Percentiles rank a stretch among this genome's conserved stretches.
phyloP scores from a whole-genome alignment of 2,329 filamentous ascomycete genomes.

The Beauveria pseudobassiana region DNA sequence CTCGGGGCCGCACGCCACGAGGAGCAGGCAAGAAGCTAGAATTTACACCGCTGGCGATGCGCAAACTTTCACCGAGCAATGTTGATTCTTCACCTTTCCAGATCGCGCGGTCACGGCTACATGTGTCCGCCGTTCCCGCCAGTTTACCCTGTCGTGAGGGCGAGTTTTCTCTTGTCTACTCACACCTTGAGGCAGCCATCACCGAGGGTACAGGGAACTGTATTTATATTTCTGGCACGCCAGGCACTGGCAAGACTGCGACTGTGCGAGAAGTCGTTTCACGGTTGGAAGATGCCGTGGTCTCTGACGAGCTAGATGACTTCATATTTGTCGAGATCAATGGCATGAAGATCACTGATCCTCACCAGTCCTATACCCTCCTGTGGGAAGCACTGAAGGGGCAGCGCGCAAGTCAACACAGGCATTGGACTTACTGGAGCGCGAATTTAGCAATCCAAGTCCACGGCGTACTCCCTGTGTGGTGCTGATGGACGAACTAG shows the following conservation, averaged over 20 bases:
- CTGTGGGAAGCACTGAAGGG: slow-evolving; percentile 95
- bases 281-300: slow-evolving; percentile 79
- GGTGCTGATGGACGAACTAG: slow-evolving; percentile 95
- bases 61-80: slow-evolving; percentile 68
- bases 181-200: slow-evolving; percentile 89
- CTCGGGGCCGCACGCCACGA: slow-evolving; percentile 22
- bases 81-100: slow-evolving; percentile 83
- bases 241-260: slow-evolving; percentile 94
- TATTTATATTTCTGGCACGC: slow-evolving; percentile 98
- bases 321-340: slow-evolving; percentile 99
- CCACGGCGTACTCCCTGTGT: slow-evolving; percentile 90
- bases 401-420: slow-evolving; percentile 85
- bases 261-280: slow-evolving; percentile 93
- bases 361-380: slow-evolving; percentile 89
- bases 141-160: slow-evolving; percentile 85
- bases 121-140: slow-evolving; percentile 86
- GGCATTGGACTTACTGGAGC: slow-evolving; percentile 81
- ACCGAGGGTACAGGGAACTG: slow-evolving; percentile 88
- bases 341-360: slow-evolving; percentile 98
- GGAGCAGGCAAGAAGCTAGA: slow-evolving; percentile 64
- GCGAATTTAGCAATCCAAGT: slow-evolving; percentile 86
- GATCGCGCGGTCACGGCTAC: slow-evolving; percentile 77
- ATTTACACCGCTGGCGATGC: slow-evolving; percentile 90
- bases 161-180: slow-evolving; percentile 88
- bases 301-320: slow-evolving; percentile 87